Evolutionary conservation across 169 alveolate genomes (phyloP), one percentile per base, ranked within the genome.

Genomic region (Plasmodium fragile): DNA sequence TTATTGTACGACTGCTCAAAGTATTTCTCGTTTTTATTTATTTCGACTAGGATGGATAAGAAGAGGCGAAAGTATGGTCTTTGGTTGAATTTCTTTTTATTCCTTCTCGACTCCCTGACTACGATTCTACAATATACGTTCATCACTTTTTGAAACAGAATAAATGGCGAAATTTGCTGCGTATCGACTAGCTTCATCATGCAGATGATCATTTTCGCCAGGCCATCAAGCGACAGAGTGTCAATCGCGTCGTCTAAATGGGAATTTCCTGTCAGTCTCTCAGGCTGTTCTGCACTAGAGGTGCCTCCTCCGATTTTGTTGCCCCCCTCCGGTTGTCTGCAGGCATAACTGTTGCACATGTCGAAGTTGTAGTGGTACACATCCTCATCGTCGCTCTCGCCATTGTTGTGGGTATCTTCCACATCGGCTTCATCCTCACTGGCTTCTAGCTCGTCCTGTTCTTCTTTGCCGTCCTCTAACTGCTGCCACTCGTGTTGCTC

Each of bases 101-200:
- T 80, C 81, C 87, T 92, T 85, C 97, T 34, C 36, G 92, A 93
- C 43, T 95, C 97, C 80, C 83, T 83, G 82, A 96, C 96, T 36
- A 97, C 95, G 28, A 96, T 83, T 73, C 98, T 95, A 13, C 97
- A 95, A 8, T 95, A 84, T 28, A 97, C 71, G 7, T 97, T 95
- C 59, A 96, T 81, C 28, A 96, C 96, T 80, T 97, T 96, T 95
- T 97, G 98, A n/a, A 97, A 95, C 41, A 97, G 97, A 10, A 96
- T 95, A 4, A 96, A 96, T 11, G 98, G 98, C 49, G 98, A 96
- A 55, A 97, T 96, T 41, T 97, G 98, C 32, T 96, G 96, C 53
- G 98, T 96, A 28, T 97, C 98, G 13, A 97, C 98, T 71, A 96
- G 90, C 36, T 96, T 85, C 95, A 97, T 95, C 98, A 97, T 97